Base-by-base conservation (phyloP, 1,284 basidiomycete genomes). In the Takashimella koratensis region DNA sequence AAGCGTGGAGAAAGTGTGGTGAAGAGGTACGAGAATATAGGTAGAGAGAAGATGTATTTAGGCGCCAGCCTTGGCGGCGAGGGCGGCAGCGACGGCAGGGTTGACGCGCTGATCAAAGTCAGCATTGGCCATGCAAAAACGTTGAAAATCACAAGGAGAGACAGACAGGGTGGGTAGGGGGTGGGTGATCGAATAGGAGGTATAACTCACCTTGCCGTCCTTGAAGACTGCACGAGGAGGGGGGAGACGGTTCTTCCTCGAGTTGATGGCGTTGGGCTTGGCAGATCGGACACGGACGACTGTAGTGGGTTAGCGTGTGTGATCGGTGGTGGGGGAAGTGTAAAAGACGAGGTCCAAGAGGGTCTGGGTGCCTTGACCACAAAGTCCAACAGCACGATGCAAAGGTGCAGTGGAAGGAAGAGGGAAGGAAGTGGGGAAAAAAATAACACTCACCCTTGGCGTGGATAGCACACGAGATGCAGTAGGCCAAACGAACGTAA, bases 401-500 rank as follows among this genome's bases (percentile, higher is more conserved):
- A n/a, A n/a, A n/a, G n/a, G n/a, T n/a, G n/a, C n/a, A 8, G 20
- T 46, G 13, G 23, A 21, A 8, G 25, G 49, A 4, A 11, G 26
- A 13, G 25, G 16, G 30, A 36, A 36, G 16, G 30, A 36, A 36
- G 30, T 8, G 16, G 30, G 10, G 16, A 36, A 36, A 36, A 36
- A 36, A 16, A 8, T 16, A 36, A 36, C 8, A 78, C 85, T 62
- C 63, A 90, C 89, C 88, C 80, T 98, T 95, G 70, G 94, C 94
- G 84, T 99, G 95, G 78, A 99, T 98, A 45, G 95, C 95, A 77
- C 96, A 99, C 56, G 94, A 98, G 60, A 99, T 88, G 78, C 95
- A 99, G 84, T 99, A 98, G 52, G 86, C 87, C 67, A 98, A 90
- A 86, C 98, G 97, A 83, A 97, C 89, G 85, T 99, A 98, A 64